Percentiles rank a stretch among this genome's conserved stretches.
Conservation (phyloP, 805 yeast genomes). For the Candida argentea region DNA sequence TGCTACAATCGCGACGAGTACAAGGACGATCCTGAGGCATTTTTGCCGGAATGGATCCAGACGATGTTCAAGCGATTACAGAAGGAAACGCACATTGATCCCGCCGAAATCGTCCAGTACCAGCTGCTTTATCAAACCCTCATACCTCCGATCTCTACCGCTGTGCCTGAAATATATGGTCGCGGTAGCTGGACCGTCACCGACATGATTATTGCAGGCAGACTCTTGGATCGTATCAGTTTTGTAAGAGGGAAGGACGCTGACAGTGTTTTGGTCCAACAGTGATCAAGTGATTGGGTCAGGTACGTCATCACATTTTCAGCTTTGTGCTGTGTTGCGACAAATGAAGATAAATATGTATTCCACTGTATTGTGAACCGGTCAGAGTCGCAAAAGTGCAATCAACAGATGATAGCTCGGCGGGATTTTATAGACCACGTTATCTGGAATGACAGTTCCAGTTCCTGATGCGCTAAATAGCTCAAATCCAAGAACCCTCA, state of each 20-base stretch:
- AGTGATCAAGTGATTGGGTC: too few relatives aligned
- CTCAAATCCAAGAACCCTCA: too few relatives aligned
- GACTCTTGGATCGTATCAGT: slow-evolving; percentile 40
- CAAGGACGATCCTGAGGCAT: slow-evolving; percentile 20
- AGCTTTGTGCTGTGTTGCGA: too few relatives aligned
- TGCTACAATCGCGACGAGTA: slow-evolving; percentile 36
- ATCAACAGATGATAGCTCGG: too few relatives aligned
- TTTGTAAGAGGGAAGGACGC: slow-evolving; percentile 37
- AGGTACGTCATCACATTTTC: too few relatives aligned
- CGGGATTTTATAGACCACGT: too few relatives aligned
- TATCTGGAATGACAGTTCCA: too few relatives aligned
- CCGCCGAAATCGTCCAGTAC: slow-evolving; percentile 47
- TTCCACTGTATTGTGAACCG: too few relatives aligned
- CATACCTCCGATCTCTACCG: slow-evolving; percentile 36
- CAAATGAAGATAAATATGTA: too few relatives aligned
- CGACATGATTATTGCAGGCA: slow-evolving; percentile 40
- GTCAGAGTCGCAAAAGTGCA: too few relatives aligned
- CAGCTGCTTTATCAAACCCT: slow-evolving; percentile 42
- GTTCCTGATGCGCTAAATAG: too few relatives aligned
- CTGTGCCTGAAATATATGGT: slow-evolving; percentile 49
- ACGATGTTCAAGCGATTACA: slow-evolving; percentile 27
- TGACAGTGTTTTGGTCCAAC: slow-evolving; percentile 29
- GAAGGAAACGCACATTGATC: slow-evolving; percentile 29
- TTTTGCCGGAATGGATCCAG: slow-evolving; percentile 44
- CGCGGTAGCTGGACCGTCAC: slow-evolving; percentile 40